These are phyloP conservation scores for Handroanthus guayacan DNA, from an alignment of 257 asterid species.

Conservation along the genomic window DNA sequence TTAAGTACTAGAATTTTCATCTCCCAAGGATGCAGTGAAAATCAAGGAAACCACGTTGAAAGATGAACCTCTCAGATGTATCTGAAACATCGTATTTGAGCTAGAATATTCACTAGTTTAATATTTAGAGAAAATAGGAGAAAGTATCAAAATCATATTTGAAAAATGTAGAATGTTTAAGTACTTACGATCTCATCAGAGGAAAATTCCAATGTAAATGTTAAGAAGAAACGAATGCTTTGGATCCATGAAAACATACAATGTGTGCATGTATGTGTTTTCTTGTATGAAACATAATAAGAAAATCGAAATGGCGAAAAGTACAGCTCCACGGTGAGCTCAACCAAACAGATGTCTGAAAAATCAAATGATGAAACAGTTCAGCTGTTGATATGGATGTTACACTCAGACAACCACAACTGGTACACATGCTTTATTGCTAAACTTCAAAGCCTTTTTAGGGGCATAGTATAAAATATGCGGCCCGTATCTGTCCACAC, in stretches of 20 bases:
- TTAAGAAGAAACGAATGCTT: background rate
- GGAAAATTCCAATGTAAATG: background rate
- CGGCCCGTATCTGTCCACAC: conserved; percentile 99
- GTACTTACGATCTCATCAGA: background rate
- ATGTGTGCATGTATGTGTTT: background rate
- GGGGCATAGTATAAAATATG: conserved; percentile 40
- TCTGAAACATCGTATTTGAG: background rate
- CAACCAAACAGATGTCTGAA: conserved; percentile 7
- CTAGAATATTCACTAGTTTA: background rate
- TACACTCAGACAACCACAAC: conserved; percentile 14
- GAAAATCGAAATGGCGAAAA: background rate
- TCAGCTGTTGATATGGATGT: conserved; percentile 20
- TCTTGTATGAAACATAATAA: conserved; percentile 5
- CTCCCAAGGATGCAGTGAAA: conserved; percentile 9
- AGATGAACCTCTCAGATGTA: background rate
- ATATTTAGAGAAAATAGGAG: background rate
- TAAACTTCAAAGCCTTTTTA: conserved; percentile 11
- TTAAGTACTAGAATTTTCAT: conserved; percentile 1
- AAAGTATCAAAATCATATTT: conserved; percentile 9
- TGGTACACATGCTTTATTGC: conserved; percentile 12
- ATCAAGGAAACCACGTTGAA: background rate
- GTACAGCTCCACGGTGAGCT: background rate
- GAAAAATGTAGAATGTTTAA: conserved; percentile 1
- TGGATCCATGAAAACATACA: background rate
- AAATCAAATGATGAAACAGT: conserved; percentile 4